Evolutionary conservation across 345 rosid species (phyloP).

Genomic region (Brassica nigra): DNA sequence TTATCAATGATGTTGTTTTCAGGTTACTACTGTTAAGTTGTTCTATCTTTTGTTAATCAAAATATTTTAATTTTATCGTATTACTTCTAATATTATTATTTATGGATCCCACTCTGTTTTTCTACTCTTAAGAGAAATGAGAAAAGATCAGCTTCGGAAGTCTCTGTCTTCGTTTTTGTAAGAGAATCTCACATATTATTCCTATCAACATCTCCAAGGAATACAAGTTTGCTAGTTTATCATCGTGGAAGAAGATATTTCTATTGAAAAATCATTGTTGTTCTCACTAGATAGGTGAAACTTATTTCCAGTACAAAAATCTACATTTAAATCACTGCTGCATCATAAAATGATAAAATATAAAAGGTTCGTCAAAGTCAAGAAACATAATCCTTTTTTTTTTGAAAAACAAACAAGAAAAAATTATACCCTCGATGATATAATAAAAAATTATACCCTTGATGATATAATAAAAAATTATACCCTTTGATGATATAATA

Average conservation of each 20-base stretch:
- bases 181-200: conserved; percentile 15
- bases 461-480: too few species aligned
- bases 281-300: not conserved
- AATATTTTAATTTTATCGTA: not conserved
- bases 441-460: not conserved
- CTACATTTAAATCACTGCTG: not conserved
- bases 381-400: conserved; percentile 29
- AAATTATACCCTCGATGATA: conserved; percentile 14
- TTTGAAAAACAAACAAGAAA: not conserved
- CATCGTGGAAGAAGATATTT: conserved; percentile 11
- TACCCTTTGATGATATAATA: too few species aligned
- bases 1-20: not conserved
- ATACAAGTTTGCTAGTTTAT: conserved; percentile 3
- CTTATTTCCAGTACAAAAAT: not conserved
- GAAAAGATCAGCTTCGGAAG: not conserved
- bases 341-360: not conserved
- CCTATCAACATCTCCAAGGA: conserved; percentile 35
- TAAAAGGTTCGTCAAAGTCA: conserved; percentile 12
- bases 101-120: not conserved
- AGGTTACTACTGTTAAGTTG: not conserved
- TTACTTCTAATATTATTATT: not conserved
- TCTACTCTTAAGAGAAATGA: not conserved
- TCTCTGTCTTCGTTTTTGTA: not conserved
- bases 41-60: not conserved
- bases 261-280: not conserved